Evolutionary conservation across 805 yeast genomes (phyloP), one percentile per base, ranked within the genome.

Genomic region (Wickerhamiella kazuoi): DNA sequence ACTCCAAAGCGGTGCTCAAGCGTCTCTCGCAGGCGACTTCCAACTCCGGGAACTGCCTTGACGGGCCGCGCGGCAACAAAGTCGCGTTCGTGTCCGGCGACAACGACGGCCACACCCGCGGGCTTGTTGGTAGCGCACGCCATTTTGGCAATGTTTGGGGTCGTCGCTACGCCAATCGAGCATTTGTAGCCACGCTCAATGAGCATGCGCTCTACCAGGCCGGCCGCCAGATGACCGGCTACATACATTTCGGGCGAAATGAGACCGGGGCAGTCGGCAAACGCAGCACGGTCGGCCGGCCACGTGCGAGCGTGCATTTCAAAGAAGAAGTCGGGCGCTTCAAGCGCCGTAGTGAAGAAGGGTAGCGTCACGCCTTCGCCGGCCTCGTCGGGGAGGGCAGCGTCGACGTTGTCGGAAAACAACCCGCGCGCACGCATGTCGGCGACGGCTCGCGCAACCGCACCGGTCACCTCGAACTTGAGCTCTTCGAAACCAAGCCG

Each of bases 401-500:
- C 17, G 11, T 23, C 26, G n/a, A 7, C 20, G 15, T 33, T 26
- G n/a, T 14, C 26, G 13, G 8, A 4, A 14, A 33, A 33, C 16
- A 33, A 8, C 7, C 17, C 17, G 6, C 35, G 24, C 6, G 13
- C 17, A 9, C 13, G n/a, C 26, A 33, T n/a, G 13, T 33, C 17
- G 26, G 14, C 26, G 5, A 19, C 24, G 16, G 20, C 20, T 7
- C 17, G 3, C 1, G 41, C 43, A 2, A 55, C 48, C 3, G 36
- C 26, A 2, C 29, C 43, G 3, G 52, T 43, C 15, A 56, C 16
- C 30, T 55, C 60, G 13, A 54, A 39, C 40, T 57, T 42, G 46
- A 56, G 38, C 43, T 56, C 61, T 36, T 56, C 61, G 31, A 56
- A 50, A 3, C 61, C 61, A 8, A 55, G 45, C 19, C 61, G 45